These are phyloP conservation scores for Punica granatum DNA, from an alignment of 345 rosid species.

Conservation along the genomic window DNA sequence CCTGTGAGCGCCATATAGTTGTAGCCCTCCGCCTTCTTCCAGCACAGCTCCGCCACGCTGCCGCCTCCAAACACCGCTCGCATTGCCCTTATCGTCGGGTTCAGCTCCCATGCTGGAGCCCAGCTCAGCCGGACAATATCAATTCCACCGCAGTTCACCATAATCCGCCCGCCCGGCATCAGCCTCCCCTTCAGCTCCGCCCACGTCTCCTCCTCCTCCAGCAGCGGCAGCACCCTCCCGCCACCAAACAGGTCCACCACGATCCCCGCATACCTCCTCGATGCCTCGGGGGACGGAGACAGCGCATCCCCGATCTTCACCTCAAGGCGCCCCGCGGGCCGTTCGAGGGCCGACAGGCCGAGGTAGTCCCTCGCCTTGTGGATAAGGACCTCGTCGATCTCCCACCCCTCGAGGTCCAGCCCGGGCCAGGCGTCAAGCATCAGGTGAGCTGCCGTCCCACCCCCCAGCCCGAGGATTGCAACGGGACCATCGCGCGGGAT, in stretches of 20 bases:
- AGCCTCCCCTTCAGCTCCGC: constrained; percentile 44
- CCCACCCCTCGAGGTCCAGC: constrained; percentile 55
- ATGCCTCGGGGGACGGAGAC: constrained; percentile 9
- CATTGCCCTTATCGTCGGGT: constrained; percentile 58
- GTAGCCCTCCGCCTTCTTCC: constrained; percentile 62
- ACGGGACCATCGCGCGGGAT: constrained; percentile 56
- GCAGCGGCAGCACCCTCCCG: constrained; percentile 59
- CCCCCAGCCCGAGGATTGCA: constrained; percentile 85
- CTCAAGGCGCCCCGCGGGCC: constrained; percentile 44
- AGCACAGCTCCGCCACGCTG: constrained; percentile 53
- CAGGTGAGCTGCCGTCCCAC: constrained; percentile 86
- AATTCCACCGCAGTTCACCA: constrained; percentile 82
- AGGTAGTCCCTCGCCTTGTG: constrained; percentile 59
- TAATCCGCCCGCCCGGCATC: constrained; percentile 62
- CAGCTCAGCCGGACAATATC: constrained; percentile 16
- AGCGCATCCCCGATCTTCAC: constrained; percentile 62
- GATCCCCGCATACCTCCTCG: constrained; percentile 64
- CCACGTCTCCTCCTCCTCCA: constrained; percentile 79
- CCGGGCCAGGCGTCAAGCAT: constrained; percentile 80
- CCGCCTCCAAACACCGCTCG: constrained; percentile 41
- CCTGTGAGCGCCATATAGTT: constrained; percentile 73
- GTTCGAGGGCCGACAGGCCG: constrained; percentile 63
- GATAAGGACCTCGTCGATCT: constrained; percentile 27
- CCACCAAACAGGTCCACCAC: constrained; percentile 60
- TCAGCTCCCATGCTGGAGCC: constrained; percentile 29